phyloP scores from a whole-genome alignment of 176 grass and related monocot species.

The Poa annua region DNA sequence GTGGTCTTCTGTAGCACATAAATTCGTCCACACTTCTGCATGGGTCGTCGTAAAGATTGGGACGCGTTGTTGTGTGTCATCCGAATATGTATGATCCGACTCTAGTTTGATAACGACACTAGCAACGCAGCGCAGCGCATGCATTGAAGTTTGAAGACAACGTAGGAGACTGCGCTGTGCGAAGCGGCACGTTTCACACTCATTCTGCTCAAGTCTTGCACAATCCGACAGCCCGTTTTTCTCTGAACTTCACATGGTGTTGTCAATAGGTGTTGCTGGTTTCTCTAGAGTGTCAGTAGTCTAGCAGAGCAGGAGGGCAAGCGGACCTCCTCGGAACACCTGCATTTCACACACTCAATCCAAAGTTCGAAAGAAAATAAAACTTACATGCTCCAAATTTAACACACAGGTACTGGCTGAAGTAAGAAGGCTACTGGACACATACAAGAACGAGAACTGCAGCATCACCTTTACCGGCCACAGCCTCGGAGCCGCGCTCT shows the following conservation, averaged over 20 bases:
- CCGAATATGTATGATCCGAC: not conserved
- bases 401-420: conserved; percentile 49
- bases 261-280: conserved; percentile 32
- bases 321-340: conserved; percentile 14
- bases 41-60: conserved; percentile 4
- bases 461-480: conserved; percentile 79
- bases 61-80: not conserved
- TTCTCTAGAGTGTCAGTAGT: conserved; percentile 13
- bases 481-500: conserved; percentile 67
- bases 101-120: not conserved
- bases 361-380: not conserved
- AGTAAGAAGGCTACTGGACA: conserved; percentile 41
- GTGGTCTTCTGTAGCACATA: not conserved
- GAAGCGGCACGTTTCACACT: conserved; percentile 44
- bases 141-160: not conserved
- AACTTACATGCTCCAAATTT: not conserved
- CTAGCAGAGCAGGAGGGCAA: not conserved
- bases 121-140: not conserved
- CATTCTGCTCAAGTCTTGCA: conserved; percentile 14
- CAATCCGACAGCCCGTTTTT: conserved; percentile 8
- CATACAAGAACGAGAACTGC: conserved; percentile 56
- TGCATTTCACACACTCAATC: not conserved
- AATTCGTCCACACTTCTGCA: conserved; percentile 38
- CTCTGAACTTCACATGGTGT: conserved; percentile 1
- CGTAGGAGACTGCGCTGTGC: not conserved